These are phyloP conservation scores for Kwoniella sp. DNA, from an alignment of 768 basidiomycete species.

Conservation along the genomic window DNA sequence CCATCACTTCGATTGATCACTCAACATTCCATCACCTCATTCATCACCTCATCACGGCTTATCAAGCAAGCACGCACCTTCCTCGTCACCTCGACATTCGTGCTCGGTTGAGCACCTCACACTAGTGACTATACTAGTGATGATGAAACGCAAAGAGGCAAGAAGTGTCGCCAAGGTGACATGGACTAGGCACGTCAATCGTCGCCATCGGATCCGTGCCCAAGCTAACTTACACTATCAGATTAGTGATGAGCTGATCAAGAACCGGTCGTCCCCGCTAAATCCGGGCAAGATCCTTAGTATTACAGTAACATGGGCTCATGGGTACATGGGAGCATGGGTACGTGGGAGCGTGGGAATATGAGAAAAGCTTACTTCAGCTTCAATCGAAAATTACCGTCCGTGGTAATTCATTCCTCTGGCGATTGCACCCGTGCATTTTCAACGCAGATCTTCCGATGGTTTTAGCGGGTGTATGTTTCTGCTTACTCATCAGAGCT, in stretches of 20 bases:
- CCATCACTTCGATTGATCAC: neutral
- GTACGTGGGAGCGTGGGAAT: neutral
- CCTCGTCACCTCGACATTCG: neutral
- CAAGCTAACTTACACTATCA: too few species aligned
- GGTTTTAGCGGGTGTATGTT: neutral
- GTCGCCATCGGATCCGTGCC: neutral
- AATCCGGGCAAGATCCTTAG: too few species aligned
- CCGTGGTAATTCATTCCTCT: neutral
- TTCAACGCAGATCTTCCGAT: neutral
- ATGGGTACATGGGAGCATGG: neutral
- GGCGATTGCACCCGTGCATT: too few species aligned
- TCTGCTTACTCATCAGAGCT: too few species aligned
- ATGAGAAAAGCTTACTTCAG: conserved; percentile 1
- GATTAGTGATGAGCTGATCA: neutral
- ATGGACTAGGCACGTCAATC: conserved; percentile 1
- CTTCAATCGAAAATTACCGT: neutral
- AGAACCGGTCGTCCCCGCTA: too few species aligned
- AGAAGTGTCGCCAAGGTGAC: too few species aligned
- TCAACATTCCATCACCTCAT: neutral
- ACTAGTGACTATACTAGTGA: too few species aligned
- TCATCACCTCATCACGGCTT: conserved; percentile 1
- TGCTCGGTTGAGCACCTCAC: neutral
- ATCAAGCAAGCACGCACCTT: too few species aligned
- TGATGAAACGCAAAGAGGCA: too few species aligned
- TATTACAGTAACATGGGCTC: too few species aligned